These are phyloP conservation scores for Grosmannia penicillata DNA, from an alignment of 2,329 filamentous ascomycete genomes.

Conservation along the genomic window DNA sequence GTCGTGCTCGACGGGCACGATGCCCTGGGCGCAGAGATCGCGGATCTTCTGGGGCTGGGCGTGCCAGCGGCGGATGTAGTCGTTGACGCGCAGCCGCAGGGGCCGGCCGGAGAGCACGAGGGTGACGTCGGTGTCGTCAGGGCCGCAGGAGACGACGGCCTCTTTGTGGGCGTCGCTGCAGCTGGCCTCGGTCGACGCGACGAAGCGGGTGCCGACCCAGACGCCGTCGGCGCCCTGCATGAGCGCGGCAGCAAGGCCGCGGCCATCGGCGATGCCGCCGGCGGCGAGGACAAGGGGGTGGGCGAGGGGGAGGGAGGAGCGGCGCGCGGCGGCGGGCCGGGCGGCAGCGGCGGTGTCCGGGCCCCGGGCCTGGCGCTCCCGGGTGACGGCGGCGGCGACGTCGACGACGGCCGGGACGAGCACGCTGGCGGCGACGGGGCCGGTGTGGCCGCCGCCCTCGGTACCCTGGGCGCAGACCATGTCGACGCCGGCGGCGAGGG, in stretches of 20 bases:
- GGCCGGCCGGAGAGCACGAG: conserved; percentile 73
- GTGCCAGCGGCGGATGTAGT: conserved; percentile 76
- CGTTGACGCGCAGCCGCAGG: conserved; percentile 65
- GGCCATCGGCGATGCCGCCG: conserved; percentile 73
- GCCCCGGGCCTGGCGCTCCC: conserved; percentile 22
- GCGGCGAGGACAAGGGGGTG: conserved; percentile 70
- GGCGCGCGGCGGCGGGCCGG: not conserved
- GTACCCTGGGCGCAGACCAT: conserved; percentile 86
- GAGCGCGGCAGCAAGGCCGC: conserved; percentile 63
- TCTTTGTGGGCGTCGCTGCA: conserved; percentile 73
- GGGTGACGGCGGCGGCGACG: conserved; percentile 53
- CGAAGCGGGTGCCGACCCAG: conserved; percentile 91
- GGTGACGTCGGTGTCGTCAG: conserved; percentile 68
- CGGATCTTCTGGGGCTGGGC: conserved; percentile 57
- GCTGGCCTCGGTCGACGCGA: conserved; percentile 67
- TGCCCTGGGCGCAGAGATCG: conserved; percentile 57
- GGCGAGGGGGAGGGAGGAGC: conserved; percentile 1
- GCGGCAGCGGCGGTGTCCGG: conserved; percentile 12
- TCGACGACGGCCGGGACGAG: conserved; percentile 80
- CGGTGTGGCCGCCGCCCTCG: conserved; percentile 87
- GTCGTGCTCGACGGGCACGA: conserved; percentile 73
- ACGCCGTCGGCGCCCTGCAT: conserved; percentile 87
- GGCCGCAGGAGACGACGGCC: conserved; percentile 64
- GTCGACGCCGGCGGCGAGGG: conserved; percentile 73
- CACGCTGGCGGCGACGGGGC: conserved; percentile 72